Base-by-base conservation (phyloP, 768 basidiomycete species). In the Mycena olivaceomarginata region DNA sequence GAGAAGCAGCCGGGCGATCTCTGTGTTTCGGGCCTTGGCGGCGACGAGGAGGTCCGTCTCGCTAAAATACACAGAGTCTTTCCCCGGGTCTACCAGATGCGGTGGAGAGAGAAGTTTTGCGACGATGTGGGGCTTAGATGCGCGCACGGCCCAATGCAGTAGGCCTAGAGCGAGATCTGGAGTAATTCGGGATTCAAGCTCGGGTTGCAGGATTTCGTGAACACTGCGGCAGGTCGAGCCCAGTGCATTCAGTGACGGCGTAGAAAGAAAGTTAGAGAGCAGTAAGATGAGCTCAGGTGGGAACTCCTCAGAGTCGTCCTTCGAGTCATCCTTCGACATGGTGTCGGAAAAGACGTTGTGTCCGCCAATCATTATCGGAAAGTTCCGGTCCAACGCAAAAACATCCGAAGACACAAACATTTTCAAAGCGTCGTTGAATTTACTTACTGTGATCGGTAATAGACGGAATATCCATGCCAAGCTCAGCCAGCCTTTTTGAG, bases 191-290 rank as follows among this genome's bases (percentile, higher is more conserved):
- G 59, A n/a, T 13, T 74, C 73, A 5, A 74, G 67, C 39, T 62
- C 73, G 16, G 73, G 67, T 22, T 68, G 73, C n/a, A 74, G 48
- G 48, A 74, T 74, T 25, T 74, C 73, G 11, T n/a, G 45, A 16
- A 69, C n/a, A 2, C 60, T 67, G 13, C 48, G 67, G 18, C 53
- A 74, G 66, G 56, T 67, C 43, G 39, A 46, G 7, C 22, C 48
- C 45, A 64, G 5, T 12, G 67, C 45, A n/a, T 69, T 31, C 31
- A 74, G 40, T 9, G 46, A 51, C 18, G 59, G 31, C 16, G 9
- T 48, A 7, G 73, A 53, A 4, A 67, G 72, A 12, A 3, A 67
- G 37, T 16, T 2, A 2, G 65, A 20, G 22, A 74, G 20, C 15
- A 67, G 31, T 16, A 22, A 4, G 56, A 74, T 67, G 43, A 74